These are phyloP conservation scores for Calocybe gangraenosa DNA, from an alignment of 768 basidiomycete species.

Conservation along the genomic window DNA sequence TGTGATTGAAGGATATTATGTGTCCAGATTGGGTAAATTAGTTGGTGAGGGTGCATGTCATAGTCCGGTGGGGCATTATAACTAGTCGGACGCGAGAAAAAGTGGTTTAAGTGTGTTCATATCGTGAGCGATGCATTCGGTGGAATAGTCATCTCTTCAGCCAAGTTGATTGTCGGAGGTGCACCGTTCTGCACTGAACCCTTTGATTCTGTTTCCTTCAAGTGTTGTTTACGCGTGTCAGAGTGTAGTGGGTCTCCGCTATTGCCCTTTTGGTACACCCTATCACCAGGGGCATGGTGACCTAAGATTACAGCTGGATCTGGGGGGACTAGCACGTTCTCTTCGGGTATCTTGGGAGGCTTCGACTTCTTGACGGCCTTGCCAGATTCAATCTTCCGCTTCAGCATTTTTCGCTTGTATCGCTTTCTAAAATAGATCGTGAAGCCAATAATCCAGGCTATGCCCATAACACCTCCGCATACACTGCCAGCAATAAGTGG, in stretches of 20 bases:
- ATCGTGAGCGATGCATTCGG: slow-evolving; percentile 11
- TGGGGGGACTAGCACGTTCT: slow-evolving; percentile 55
- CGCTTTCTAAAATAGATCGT: slow-evolving; percentile 54
- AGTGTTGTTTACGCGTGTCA: slow-evolving; percentile 3
- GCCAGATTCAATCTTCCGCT: slow-evolving; percentile 39
- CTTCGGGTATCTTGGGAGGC: slow-evolving; percentile 32
- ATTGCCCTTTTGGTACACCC: slow-evolving; percentile 7
- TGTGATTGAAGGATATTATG: slow-evolving; percentile 65
- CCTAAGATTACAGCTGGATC: slow-evolving; percentile 65
- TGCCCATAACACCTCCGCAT: slow-evolving; percentile 46
- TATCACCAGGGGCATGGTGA: slow-evolving; percentile 37
- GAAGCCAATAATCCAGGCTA: slow-evolving; percentile 55
- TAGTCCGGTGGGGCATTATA: too few species aligned
- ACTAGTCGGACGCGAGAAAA: too few species aligned
- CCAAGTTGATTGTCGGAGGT: slow-evolving; percentile 7
- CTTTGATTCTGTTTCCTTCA: neutral
- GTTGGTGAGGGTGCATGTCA: too few species aligned
- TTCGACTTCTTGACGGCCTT: slow-evolving; percentile 36
- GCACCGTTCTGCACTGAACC: slow-evolving; percentile 8
- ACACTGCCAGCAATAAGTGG: slow-evolving; percentile 60
- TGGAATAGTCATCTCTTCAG: slow-evolving; percentile 18
- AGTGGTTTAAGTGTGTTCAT: too few species aligned
- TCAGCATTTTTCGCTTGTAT: slow-evolving; percentile 41
- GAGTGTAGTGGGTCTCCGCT: slow-evolving; percentile 10
- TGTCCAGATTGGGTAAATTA: too few species aligned